Evolutionary conservation across 805 yeast species (phyloP).

Genomic region (Yarrowia sp.): DNA sequence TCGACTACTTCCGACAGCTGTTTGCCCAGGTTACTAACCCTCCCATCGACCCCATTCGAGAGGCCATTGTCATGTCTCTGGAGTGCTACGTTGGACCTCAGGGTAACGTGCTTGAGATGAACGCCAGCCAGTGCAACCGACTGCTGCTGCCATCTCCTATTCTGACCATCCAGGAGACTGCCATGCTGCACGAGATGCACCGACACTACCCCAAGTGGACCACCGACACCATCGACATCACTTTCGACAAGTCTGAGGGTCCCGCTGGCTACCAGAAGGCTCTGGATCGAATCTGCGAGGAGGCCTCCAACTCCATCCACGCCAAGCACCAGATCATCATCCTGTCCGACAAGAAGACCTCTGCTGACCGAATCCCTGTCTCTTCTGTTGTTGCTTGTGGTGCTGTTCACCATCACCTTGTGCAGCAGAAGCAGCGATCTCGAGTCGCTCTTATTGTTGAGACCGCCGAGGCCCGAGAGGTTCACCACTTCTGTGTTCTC

Average conservation of each 20-base stretch:
- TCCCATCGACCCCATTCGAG: conserved; percentile 97
- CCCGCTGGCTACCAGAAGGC: conserved; percentile 79
- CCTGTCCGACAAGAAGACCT: conserved; percentile 65
- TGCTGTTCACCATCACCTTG: conserved; percentile 95
- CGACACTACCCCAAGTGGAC: conserved; percentile 85
- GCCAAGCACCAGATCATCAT: conserved; percentile 70
- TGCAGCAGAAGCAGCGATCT: conserved; percentile 92
- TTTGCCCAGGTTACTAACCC: conserved; percentile 99
- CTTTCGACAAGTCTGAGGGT: conserved; percentile 81
- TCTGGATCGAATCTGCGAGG: conserved; percentile 79
- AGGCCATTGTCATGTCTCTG: conserved; percentile 92
- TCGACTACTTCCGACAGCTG: conserved; percentile 91
- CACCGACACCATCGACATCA: conserved; percentile 76
- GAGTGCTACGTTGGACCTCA: conserved; percentile 99
- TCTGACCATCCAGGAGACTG: conserved; percentile 65
- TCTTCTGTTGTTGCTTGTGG: conserved; percentile 91
- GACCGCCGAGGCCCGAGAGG: conserved; percentile 96
- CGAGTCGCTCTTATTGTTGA: conserved; percentile 88
- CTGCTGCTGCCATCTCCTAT: conserved; percentile 80
- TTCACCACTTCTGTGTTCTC: conserved; percentile 90
- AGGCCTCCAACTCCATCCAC: conserved; percentile 81
- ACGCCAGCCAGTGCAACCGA: conserved; percentile 87
- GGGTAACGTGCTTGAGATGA: conserved; percentile 91
- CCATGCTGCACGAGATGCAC: conserved; percentile 68
- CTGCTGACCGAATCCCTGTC: conserved; percentile 66